Conservation (phyloP, 192 early-diverging fungal genomes). For the Dimargaris xerosporica region DNA sequence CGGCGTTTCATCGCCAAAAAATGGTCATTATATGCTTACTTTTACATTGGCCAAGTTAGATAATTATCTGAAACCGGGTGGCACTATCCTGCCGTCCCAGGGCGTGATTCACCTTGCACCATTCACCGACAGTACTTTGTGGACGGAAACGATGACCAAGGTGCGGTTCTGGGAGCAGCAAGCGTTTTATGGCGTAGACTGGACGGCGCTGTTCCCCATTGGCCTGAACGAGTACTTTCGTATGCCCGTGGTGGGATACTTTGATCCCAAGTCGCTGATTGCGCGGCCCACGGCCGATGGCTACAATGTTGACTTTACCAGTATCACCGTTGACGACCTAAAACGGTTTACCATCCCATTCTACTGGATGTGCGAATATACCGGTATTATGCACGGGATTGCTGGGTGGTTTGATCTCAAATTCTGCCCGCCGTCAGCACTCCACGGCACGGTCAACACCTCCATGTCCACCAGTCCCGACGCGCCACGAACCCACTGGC, state of each 20-base stretch:
- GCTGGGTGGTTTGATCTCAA: constrained; percentile 95
- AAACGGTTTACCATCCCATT: constrained; percentile 78
- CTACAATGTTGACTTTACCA: constrained; percentile 68
- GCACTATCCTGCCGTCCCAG: constrained; percentile 75
- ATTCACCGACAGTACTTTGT: constrained; percentile 57
- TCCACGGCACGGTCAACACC: constrained; percentile 31
- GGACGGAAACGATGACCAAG: constrained; percentile 89
- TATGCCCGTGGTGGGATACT: constrained; percentile 87
- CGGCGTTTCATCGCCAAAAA: no score
- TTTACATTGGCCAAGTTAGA: constrained; percentile 15
- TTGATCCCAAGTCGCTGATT: constrained; percentile 60
- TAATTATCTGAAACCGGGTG: constrained; percentile 81
- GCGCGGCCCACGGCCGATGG: constrained; percentile 35
- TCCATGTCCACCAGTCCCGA: constrained; percentile 76
- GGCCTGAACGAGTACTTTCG: constrained; percentile 69
- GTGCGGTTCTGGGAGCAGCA: constrained; percentile 72
- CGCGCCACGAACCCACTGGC: constrained; percentile 92
- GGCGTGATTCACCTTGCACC: constrained; percentile 87
- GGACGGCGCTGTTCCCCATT: constrained; percentile 63
- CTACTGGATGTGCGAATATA: constrained; percentile 63
- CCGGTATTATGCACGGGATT: constrained; percentile 84
- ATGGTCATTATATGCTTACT: neutral
- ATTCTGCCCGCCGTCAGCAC: constrained; percentile 40
- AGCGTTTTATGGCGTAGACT: constrained; percentile 87
- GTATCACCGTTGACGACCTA: constrained; percentile 58